Conservation (phyloP, 345 rosid species). For the Linum lewisii region DNA sequence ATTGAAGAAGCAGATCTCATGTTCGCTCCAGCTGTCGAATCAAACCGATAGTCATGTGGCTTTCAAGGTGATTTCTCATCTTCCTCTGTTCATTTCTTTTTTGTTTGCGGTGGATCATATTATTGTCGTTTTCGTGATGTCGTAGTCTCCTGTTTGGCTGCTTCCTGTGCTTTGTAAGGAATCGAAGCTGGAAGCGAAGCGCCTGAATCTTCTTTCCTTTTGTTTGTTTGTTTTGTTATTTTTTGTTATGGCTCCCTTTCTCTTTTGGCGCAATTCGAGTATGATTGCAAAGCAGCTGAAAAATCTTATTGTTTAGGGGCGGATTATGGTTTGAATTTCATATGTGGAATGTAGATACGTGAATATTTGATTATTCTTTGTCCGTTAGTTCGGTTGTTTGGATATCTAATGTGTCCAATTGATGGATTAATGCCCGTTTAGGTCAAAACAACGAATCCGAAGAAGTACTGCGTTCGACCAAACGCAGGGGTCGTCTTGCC, state of each 20-base stretch:
- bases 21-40: conserved; percentile 8
- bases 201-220: neutral
- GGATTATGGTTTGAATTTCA: neutral
- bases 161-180: neutral
- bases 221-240: neutral
- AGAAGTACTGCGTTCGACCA: conserved; percentile 14
- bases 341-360: neutral
- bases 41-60: conserved; percentile 8
- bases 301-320: too few relatives aligned
- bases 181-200: too few relatives aligned
- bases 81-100: neutral
- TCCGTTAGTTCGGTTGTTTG: neutral
- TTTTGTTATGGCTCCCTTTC: neutral
- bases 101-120: neutral
- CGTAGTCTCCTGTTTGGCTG: neutral
- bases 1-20: conserved; percentile 11
- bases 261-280: neutral
- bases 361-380: neutral
- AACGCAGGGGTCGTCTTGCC: conserved; percentile 11
- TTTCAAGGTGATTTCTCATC: conserved; percentile 7
- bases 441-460: conserved; percentile 15
- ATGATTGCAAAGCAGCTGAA: neutral
- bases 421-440: neutral
- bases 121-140: neutral
- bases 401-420: neutral